phyloP scores from a whole-genome alignment of 2,329 filamentous ascomycete genomes.

The Rhytidhysteron rufulum region DNA sequence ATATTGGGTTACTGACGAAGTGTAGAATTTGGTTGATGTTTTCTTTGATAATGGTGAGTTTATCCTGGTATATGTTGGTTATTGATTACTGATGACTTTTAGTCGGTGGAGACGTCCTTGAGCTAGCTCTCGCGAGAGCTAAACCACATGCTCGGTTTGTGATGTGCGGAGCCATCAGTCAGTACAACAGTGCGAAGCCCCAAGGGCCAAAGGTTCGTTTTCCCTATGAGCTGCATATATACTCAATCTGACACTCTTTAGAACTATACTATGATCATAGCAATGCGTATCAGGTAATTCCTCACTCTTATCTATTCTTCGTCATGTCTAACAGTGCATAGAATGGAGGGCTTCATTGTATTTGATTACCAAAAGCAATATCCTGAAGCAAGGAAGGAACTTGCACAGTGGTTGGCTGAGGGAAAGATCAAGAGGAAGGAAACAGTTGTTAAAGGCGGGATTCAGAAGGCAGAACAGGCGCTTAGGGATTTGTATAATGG shows the following conservation, averaged over 20 bases:
- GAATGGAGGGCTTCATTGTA: slow-evolving; percentile 60
- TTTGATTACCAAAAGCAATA: slow-evolving; percentile 63
- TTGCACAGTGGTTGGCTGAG: slow-evolving; percentile 65
- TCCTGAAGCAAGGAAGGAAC: slow-evolving; percentile 54
- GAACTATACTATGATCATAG: slow-evolving; percentile 44
- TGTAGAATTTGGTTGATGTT: slow-evolving; percentile 45
- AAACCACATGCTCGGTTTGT: slow-evolving; percentile 41
- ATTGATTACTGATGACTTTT: slow-evolving; percentile 5
- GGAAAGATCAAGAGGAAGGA: slow-evolving; percentile 69
- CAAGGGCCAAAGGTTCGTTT: slow-evolving; percentile 48
- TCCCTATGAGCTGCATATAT: background rate
- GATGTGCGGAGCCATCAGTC: slow-evolving; percentile 43
- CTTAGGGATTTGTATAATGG: slow-evolving; percentile 64
- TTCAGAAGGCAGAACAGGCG: slow-evolving; percentile 60
- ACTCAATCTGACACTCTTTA: slow-evolving; percentile 9
- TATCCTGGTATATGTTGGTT: background rate
- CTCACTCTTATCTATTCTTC: no score
- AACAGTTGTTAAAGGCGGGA: slow-evolving; percentile 66
- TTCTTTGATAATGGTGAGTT: slow-evolving; percentile 47
- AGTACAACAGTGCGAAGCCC: slow-evolving; percentile 41
- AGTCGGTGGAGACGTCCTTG: slow-evolving; percentile 48
- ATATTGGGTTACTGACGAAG: background rate
- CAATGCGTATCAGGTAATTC: slow-evolving; percentile 46
- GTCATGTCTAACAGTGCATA: no score
- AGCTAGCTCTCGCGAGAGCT: slow-evolving; percentile 42